Percentiles rank a stretch among this genome's conserved stretches.
Evolutionary conservation across 106 monocot species (phyloP).

Genomic region (Triglochin maritima): DNA sequence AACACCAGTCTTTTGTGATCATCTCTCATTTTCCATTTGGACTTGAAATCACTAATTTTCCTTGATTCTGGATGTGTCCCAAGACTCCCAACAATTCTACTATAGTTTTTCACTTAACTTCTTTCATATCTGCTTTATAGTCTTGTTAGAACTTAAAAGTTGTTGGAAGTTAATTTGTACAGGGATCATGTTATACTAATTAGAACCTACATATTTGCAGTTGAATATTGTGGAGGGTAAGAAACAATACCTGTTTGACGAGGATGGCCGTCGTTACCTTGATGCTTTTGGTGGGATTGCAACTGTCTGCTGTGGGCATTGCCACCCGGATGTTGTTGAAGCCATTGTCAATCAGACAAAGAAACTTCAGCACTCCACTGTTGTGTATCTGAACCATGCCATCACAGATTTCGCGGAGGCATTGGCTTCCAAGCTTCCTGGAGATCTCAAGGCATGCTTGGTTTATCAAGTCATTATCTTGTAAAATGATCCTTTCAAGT

Average conservation of each 20-base stretch:
- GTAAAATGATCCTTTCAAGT: neutral
- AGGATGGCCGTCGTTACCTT: slow-evolving; percentile 74
- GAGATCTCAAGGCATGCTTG: slow-evolving; percentile 66
- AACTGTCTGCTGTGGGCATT: slow-evolving; percentile 86
- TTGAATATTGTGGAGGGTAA: slow-evolving; percentile 88
- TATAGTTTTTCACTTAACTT: neutral
- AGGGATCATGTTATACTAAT: neutral
- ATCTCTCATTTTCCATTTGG: no score
- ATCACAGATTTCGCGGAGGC: slow-evolving; percentile 89
- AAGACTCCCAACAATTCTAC: neutral
- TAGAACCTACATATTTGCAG: slow-evolving; percentile 16
- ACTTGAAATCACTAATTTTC: no score
- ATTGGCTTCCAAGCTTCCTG: slow-evolving; percentile 68
- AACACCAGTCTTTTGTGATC: no score
- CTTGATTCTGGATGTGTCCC: neutral
- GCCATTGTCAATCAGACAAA: slow-evolving; percentile 60
- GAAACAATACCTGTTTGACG: slow-evolving; percentile 91
- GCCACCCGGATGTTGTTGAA: slow-evolving; percentile 74
- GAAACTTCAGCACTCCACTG: slow-evolving; percentile 73
- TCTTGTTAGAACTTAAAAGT: no score
- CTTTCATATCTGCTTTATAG: no score
- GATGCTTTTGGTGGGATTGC: slow-evolving; percentile 95
- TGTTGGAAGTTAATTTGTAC: neutral
- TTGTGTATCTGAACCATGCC: slow-evolving; percentile 76
- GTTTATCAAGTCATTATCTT: neutral